Evolutionary conservation across 2,329 filamentous ascomycete species (phyloP).

Genomic region (Byssoonygena ceratinophila): DNA sequence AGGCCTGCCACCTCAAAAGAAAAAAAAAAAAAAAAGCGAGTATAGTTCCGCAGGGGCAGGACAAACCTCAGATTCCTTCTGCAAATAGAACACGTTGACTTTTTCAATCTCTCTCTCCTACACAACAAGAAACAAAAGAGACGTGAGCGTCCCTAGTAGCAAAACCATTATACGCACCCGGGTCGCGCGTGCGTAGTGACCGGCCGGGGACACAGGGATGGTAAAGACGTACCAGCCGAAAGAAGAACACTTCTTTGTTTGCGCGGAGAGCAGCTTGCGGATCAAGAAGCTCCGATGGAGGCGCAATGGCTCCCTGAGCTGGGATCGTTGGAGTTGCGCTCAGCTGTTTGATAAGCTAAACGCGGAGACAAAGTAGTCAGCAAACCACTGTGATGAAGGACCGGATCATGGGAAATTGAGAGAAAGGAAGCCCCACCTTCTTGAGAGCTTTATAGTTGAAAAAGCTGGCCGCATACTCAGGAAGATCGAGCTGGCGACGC

Average conservation of each 20-base stretch:
- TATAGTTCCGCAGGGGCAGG: not conserved
- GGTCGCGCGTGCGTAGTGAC: not conserved
- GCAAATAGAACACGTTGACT: constrained; percentile 93
- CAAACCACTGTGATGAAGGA: not conserved
- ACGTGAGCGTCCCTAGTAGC: not conserved
- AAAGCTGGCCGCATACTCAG: constrained; percentile 97
- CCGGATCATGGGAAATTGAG: no score
- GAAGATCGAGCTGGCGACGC: constrained; percentile 96
- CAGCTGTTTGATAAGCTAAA: constrained; percentile 93
- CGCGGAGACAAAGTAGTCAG: constrained; percentile 18
- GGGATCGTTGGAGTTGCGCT: constrained; percentile 79
- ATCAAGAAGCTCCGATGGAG: constrained; percentile 46
- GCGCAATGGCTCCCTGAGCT: constrained; percentile 54
- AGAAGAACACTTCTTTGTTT: constrained; percentile 98
- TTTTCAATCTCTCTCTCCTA: constrained; percentile 97
- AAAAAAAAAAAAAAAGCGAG: no score
- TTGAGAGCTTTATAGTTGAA: constrained; percentile 99
- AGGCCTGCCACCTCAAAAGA: no score
- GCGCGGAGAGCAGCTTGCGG: constrained; percentile 85
- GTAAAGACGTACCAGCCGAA: constrained; percentile 62
- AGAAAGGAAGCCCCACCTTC: no score
- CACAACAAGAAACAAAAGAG: not conserved
- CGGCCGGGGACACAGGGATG: not conserved
- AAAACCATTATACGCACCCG: not conserved
- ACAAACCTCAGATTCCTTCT: constrained; percentile 91